Evolutionary conservation across 495 filamentous ascomycete species (phyloP).

Genomic region (Penicillium canariense): DNA sequence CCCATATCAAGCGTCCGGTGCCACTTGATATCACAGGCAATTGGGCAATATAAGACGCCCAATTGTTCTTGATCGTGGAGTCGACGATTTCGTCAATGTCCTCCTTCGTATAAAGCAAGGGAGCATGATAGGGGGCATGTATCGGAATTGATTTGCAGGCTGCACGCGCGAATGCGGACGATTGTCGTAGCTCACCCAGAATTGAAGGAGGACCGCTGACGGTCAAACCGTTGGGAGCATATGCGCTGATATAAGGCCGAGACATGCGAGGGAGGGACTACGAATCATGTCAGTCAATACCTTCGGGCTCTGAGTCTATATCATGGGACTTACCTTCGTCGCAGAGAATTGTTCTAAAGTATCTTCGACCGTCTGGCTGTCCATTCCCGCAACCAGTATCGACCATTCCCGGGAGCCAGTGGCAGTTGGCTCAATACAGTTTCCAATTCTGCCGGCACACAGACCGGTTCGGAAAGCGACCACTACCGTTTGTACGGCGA

Average conservation of each 20-base stretch:
- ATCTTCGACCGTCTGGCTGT: slow-evolving; percentile 7
- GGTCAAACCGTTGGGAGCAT: slow-evolving; percentile 61
- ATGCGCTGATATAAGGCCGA: slow-evolving; percentile 68
- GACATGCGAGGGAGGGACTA: slow-evolving; percentile 43
- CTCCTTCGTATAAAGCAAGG: slow-evolving; percentile 56
- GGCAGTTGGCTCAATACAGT: slow-evolving; percentile 8
- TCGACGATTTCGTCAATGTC: slow-evolving; percentile 58
- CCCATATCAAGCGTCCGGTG: slow-evolving; percentile 49
- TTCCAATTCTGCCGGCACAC: neutral
- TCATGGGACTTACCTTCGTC: slow-evolving; percentile 46
- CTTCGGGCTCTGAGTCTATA: slow-evolving; percentile 40
- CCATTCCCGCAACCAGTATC: too few species aligned
- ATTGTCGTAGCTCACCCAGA: slow-evolving; percentile 52
- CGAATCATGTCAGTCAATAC: slow-evolving; percentile 42
- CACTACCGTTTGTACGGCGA: neutral
- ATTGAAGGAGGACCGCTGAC: slow-evolving; percentile 70
- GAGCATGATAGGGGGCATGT: slow-evolving; percentile 73
- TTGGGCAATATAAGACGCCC: slow-evolving; percentile 43
- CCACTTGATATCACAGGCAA: slow-evolving; percentile 59
- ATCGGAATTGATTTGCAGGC: slow-evolving; percentile 61
- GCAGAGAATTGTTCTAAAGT: slow-evolving; percentile 12
- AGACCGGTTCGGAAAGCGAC: slow-evolving; percentile 1
- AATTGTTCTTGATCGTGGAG: neutral
- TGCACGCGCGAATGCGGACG: slow-evolving; percentile 42
- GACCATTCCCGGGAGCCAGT: too few species aligned